Evolutionary conservation across 345 rosid species (phyloP).

Genomic region (Brassica cretica): DNA sequence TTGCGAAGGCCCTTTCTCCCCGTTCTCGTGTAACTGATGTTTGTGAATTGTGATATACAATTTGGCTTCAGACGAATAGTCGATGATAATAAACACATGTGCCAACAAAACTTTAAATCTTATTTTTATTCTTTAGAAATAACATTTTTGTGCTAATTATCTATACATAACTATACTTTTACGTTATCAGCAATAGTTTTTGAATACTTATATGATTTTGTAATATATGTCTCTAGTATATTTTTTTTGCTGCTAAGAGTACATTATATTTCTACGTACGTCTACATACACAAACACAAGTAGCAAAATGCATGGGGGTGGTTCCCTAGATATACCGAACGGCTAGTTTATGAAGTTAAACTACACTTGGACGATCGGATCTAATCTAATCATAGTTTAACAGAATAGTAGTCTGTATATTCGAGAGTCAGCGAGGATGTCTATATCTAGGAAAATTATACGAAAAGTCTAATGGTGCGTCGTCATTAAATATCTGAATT

Average conservation of each 20-base stretch:
- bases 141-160: no score
- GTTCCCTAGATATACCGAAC: not conserved
- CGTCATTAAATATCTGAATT: conserved; percentile 31
- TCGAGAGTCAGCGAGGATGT: conserved; percentile 29
- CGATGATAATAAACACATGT: no score
- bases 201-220: not conserved
- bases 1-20: not conserved
- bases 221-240: not conserved
- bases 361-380: not conserved
- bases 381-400: conserved; percentile 7
- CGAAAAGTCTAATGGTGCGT: conserved; percentile 32
- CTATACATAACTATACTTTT: not conserved
- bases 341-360: not conserved
- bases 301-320: not conserved
- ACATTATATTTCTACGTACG: no score
- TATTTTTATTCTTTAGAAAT: no score
- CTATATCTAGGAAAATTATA: conserved; percentile 24
- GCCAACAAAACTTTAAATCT: no score
- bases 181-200: not conserved
- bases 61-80: no score
- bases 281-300: not conserved
- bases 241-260: not conserved
- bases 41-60: no score
- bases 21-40: no score
- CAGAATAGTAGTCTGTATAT: not conserved